Evolutionary conservation across 352 stramenopile genomes (phyloP).

Genomic region (Thraustochytrium striatum): DNA sequence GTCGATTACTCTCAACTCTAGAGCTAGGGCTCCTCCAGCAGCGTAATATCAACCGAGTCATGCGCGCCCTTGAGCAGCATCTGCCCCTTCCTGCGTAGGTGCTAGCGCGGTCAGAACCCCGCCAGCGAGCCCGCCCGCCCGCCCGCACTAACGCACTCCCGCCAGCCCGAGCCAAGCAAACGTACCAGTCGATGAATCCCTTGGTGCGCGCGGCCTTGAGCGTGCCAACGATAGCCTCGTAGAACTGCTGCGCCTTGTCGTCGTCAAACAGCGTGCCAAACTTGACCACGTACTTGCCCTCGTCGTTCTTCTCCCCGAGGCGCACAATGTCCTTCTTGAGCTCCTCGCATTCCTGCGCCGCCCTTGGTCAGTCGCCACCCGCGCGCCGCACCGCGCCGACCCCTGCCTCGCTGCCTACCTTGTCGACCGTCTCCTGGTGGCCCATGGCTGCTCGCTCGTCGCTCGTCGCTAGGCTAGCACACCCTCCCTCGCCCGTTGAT

Average conservation of each 20-base stretch:
- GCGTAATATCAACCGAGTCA: conserved; percentile 70
- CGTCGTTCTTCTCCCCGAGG: conserved; percentile 17
- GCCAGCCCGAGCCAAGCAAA: too few relatives aligned
- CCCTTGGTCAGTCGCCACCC: not conserved
- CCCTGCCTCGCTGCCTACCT: not conserved
- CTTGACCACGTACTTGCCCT: conserved; percentile 64
- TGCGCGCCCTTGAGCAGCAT: conserved; percentile 72
- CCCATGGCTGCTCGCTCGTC: not conserved
- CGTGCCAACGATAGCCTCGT: conserved; percentile 73
- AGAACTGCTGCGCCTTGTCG: conserved; percentile 69
- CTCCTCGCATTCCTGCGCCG: conserved; percentile 37
- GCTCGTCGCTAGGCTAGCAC: too few relatives aligned
- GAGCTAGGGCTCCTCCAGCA: conserved; percentile 54
- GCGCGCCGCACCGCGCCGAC: not conserved
- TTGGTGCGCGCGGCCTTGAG: conserved; percentile 69
- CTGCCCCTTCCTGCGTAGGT: too few relatives aligned
- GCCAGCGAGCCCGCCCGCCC: too few relatives aligned
- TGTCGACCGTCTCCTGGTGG: conserved; percentile 45
- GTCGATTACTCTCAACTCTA: not conserved
- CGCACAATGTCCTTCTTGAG: conserved; percentile 46
- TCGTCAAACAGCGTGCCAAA: conserved; percentile 76
- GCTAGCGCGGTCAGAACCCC: too few relatives aligned
- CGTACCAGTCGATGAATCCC: conserved; percentile 72
- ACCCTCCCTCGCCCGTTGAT: too few relatives aligned
- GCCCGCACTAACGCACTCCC: too few relatives aligned